Evolutionary conservation across 495 filamentous ascomycete species (phyloP).

Genomic region (Rhypophila decipiens): DNA sequence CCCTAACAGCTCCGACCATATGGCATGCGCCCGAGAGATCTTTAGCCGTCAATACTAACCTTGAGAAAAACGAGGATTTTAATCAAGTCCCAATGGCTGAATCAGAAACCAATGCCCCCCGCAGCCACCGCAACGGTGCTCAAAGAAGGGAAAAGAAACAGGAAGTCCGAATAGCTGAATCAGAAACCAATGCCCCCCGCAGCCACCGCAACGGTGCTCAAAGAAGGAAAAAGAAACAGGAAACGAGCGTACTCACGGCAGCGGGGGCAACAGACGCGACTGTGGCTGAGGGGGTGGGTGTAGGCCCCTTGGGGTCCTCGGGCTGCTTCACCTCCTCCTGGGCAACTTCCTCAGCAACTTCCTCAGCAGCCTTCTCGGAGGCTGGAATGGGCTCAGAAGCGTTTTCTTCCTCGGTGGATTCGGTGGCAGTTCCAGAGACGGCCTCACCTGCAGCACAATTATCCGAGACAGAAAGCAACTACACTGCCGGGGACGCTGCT

Average conservation of each 20-base stretch:
- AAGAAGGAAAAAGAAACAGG: conserved; percentile 17
- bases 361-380: conserved; percentile 29
- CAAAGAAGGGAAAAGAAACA: conserved; percentile 17
- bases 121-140: neutral
- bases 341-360: conserved; percentile 39
- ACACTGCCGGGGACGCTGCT: too few species aligned
- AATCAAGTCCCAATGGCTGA: too few species aligned
- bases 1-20: too few species aligned
- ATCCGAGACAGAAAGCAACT: too few species aligned
- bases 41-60: too few species aligned
- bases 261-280: conserved; percentile 32
- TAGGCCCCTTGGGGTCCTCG: conserved; percentile 54
- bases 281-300: conserved; percentile 51
- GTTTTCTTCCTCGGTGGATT: conserved; percentile 23
- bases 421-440: too few species aligned
- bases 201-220: neutral
- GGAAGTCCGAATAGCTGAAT: conserved; percentile 24
- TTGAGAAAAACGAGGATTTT: too few species aligned
- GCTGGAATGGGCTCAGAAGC: conserved; percentile 31
- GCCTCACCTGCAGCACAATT: conserved; percentile 35
- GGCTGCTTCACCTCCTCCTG: conserved; percentile 42
- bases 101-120: neutral
- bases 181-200: neutral
- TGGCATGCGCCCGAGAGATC: too few species aligned
- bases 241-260: conserved; percentile 21